Percentiles rank a stretch among this genome's conserved stretches.
Conservation (phyloP, 306 rosid species). For the Quercus dentata region DNA sequence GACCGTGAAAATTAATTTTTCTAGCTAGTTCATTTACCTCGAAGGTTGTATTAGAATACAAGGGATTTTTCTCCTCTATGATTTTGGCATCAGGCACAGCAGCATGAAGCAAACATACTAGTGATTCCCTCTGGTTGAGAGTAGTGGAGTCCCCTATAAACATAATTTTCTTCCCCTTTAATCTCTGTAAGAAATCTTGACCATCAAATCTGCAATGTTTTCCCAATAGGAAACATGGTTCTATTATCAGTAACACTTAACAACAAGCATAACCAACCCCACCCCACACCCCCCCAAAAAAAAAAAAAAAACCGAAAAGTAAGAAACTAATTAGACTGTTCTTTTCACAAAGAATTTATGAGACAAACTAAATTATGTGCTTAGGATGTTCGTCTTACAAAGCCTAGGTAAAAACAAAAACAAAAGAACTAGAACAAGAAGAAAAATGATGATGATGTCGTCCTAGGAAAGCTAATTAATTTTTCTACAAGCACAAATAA, state of each 20-base stretch:
- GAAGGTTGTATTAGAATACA: constrained; percentile 25
- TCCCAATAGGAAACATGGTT: too few relatives aligned
- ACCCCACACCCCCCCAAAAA: neutral
- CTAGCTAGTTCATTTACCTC: constrained; percentile 16
- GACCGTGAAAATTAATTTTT: neutral
- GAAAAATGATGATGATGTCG: too few relatives aligned
- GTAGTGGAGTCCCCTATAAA: constrained; percentile 64
- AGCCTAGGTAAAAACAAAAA: too few relatives aligned
- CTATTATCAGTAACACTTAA: too few relatives aligned
- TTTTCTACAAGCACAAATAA: too few relatives aligned
- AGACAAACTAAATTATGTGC: too few relatives aligned
- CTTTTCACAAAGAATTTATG: too few relatives aligned
- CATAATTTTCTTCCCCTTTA: constrained; percentile 60
- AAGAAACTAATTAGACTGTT: neutral
- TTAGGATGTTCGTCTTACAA: too few relatives aligned
- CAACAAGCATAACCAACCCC: neutral
- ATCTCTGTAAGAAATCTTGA: constrained; percentile 31
- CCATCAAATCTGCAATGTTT: constrained; percentile 33
- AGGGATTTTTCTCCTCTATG: neutral
- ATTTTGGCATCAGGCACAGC: constrained; percentile 26
- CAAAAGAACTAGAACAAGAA: too few relatives aligned
- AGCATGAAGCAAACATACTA: constrained; percentile 24
- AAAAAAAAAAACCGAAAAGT: neutral
- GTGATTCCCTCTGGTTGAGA: constrained; percentile 58
- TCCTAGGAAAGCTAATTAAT: too few relatives aligned